phyloP scores from a whole-genome alignment of 2,329 filamentous ascomycete species.

The Paraphoma sp. region DNA sequence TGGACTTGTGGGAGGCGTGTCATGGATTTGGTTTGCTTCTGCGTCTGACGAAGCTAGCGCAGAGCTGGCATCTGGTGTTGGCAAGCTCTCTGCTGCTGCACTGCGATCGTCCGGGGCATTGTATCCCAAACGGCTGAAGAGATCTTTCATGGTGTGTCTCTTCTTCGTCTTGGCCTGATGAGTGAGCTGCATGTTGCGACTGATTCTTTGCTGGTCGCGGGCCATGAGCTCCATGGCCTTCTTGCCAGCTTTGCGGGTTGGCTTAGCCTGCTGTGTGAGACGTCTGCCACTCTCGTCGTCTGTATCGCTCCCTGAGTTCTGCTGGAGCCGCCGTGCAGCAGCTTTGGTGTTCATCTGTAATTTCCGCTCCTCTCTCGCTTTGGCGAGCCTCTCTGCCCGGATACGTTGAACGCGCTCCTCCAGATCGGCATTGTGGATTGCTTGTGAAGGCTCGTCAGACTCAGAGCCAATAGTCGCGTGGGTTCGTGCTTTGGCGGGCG shows the following conservation, averaged over 20 bases:
- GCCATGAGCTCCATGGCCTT: conserved; percentile 95
- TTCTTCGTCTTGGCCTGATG: conserved; percentile 89
- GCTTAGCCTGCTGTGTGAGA: conserved; percentile 72
- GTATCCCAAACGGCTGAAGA: conserved; percentile 86
- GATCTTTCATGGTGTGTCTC: conserved; percentile 81
- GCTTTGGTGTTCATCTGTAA: conserved; percentile 40
- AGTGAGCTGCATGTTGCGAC: conserved; percentile 85
- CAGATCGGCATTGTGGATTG: conserved; percentile 65
- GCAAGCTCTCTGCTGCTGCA: conserved; percentile 12
- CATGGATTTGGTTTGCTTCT: conserved; percentile 42
- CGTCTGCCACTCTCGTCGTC: conserved; percentile 60
- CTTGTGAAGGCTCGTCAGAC: conserved; percentile 50
- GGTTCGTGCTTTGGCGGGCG: conserved; percentile 28
- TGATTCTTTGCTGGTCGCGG: conserved; percentile 90
- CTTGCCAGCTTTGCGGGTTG: conserved; percentile 86
- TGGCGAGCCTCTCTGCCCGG: conserved; percentile 71
- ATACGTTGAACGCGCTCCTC: conserved; percentile 76
- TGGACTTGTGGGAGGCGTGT: conserved; percentile 56
- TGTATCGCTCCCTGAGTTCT: conserved; percentile 60
- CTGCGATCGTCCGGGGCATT: conserved; percentile 47
- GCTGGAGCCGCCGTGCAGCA: conserved; percentile 28
- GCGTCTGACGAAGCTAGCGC: conserved; percentile 69
- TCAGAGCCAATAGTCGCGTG: conserved; percentile 49
- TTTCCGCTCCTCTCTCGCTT: conserved; percentile 53
- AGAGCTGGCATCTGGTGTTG: conserved; percentile 49